Evolutionary conservation across 2,329 filamentous ascomycete species (phyloP).

Genomic region (Curvularia lunata): DNA sequence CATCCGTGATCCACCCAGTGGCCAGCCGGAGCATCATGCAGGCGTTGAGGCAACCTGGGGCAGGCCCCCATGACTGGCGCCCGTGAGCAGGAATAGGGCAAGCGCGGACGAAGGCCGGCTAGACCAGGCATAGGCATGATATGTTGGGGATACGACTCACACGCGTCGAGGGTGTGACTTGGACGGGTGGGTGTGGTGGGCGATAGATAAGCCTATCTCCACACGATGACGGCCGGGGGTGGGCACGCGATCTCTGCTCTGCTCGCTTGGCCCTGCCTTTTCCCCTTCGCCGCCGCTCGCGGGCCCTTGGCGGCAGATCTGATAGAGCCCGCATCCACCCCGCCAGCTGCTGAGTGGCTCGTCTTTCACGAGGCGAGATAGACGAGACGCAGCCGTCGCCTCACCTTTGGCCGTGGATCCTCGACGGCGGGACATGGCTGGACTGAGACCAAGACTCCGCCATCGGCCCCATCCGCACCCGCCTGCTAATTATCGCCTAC

Average conservation of each 20-base stretch:
- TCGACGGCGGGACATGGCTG: background rate
- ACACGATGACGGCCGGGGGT: background rate
- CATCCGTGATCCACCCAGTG: slow-evolving; percentile 25
- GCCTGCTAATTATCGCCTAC: slow-evolving; percentile 11
- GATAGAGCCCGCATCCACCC: slow-evolving; percentile 3
- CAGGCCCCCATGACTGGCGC: slow-evolving; percentile 34
- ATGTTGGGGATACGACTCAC: slow-evolving; percentile 15
- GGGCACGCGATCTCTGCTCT: slow-evolving; percentile 10
- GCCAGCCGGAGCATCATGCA: slow-evolving; percentile 15
- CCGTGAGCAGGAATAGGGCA: slow-evolving; percentile 17
- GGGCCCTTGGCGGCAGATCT: slow-evolving; percentile 25
- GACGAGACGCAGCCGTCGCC: background rate
- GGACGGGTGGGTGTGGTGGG: slow-evolving; percentile 22
- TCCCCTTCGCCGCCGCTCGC: slow-evolving; percentile 29
- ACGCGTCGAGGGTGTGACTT: slow-evolving; percentile 18
- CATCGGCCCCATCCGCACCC: slow-evolving; percentile 23
- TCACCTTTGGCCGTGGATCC: background rate
- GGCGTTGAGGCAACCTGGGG: slow-evolving; percentile 27
- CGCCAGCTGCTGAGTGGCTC: slow-evolving; percentile 6
- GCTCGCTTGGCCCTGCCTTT: slow-evolving; percentile 4
- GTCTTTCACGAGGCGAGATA: background rate
- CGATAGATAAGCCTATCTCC: slow-evolving; percentile 29
- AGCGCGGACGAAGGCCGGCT: slow-evolving; percentile 24
- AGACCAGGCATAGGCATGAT: slow-evolving; percentile 26
- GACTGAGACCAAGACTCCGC: slow-evolving; percentile 19